phyloP scores from a whole-genome alignment of 208 protist species.

The Zelonia costaricensis region DNA sequence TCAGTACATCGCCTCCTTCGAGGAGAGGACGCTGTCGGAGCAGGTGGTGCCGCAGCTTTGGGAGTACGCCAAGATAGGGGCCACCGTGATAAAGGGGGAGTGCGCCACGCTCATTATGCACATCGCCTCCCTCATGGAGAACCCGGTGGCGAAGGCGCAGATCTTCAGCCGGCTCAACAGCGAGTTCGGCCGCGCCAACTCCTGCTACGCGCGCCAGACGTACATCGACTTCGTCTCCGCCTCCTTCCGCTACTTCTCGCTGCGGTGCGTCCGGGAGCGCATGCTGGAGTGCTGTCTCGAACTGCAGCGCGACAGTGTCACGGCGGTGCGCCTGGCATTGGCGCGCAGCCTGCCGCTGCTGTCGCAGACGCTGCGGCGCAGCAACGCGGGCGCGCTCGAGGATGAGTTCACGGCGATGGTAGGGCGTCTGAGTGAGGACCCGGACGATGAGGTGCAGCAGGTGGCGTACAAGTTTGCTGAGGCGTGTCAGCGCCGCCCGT shows the following conservation, averaged over 20 bases:
- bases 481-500: constrained; percentile 13
- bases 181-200: constrained; percentile 76
- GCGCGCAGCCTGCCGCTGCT: constrained; percentile 51
- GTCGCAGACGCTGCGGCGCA: constrained; percentile 41
- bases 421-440: constrained; percentile 74
- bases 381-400: constrained; percentile 38
- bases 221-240: constrained; percentile 70
- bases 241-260: constrained; percentile 66
- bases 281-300: constrained; percentile 80
- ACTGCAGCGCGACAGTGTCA: constrained; percentile 79
- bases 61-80: constrained; percentile 57
- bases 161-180: constrained; percentile 83
- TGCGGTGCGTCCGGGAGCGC: constrained; percentile 80
- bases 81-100: constrained; percentile 52
- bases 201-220: constrained; percentile 68
- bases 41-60: constrained; percentile 72
- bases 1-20: constrained; percentile 58
- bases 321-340: constrained; percentile 65
- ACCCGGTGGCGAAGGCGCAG: constrained; percentile 56
- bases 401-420: constrained; percentile 82
- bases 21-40: constrained; percentile 51
- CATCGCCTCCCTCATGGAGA: constrained; percentile 41
- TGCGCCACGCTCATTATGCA: constrained; percentile 67
- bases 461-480: constrained; percentile 32
- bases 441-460: constrained; percentile 60